Percentiles rank a stretch among this genome's conserved stretches.
phyloP scores from a whole-genome alignment of 495 filamentous ascomycete species.

The Cercophora newfieldiana region DNA sequence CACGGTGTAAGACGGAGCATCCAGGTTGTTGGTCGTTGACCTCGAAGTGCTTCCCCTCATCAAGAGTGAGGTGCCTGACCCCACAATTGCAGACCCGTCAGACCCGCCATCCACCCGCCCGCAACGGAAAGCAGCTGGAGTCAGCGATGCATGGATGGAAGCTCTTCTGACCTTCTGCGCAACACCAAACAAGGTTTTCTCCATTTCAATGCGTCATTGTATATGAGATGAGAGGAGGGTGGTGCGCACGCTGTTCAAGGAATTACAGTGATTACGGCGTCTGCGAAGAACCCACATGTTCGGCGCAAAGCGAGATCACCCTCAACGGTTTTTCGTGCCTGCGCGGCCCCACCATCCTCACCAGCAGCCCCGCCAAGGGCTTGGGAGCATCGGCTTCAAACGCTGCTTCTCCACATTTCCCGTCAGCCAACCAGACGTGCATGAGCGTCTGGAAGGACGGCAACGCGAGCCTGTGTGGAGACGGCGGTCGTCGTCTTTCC shows the following conservation, averaged over 20 bases:
- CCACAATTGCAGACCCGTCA: not conserved
- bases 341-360: not conserved
- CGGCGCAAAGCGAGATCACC: not conserved
- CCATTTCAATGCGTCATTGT: not conserved
- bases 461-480: conserved; percentile 31
- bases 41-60: not conserved
- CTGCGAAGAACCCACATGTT: not conserved
- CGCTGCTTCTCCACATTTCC: conserved; percentile 27
- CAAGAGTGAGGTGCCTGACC: not conserved
- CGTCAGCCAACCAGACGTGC: conserved; percentile 27
- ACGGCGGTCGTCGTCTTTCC: conserved; percentile 6
- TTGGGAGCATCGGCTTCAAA: conserved; percentile 12
- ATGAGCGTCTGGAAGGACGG: conserved; percentile 30
- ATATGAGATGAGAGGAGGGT: not conserved
- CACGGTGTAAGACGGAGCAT: conserved; percentile 2
- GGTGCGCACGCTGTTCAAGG: not conserved
- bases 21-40: not conserved
- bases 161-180: not conserved
- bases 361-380: conserved; percentile 3
- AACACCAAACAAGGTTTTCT: not conserved
- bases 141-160: not conserved
- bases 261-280: not conserved
- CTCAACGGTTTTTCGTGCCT: conserved; percentile 11
- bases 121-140: not conserved
- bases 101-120: not conserved